These are phyloP conservation scores for Sclerotiophoma versabilis DNA, from an alignment of 2,329 filamentous ascomycete species.

Conservation along the genomic window DNA sequence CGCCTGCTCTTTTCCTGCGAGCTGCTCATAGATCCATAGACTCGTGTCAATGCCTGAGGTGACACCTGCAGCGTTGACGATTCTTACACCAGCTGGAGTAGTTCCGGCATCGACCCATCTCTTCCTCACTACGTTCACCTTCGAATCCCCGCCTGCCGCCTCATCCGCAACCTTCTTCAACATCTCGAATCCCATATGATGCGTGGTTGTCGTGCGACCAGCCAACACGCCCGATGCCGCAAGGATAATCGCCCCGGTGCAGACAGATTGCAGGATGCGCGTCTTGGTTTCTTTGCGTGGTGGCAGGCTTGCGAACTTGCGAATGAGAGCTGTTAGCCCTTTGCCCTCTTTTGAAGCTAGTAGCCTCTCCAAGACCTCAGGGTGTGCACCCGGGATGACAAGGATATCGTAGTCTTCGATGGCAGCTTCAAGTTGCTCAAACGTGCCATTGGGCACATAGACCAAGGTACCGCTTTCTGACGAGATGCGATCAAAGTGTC, in stretches of 20 bases:
- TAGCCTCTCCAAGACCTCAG: constrained; percentile 34
- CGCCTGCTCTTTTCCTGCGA: constrained; percentile 35
- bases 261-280: constrained; percentile 50
- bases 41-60: constrained; percentile 43
- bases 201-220: constrained; percentile 49
- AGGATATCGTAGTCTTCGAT: constrained; percentile 50
- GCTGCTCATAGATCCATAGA: constrained; percentile 37
- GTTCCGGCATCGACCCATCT: constrained; percentile 44
- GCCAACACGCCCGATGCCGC: constrained; percentile 48
- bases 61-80: constrained; percentile 46
- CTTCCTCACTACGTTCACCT: constrained; percentile 35
- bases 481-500: constrained; percentile 31
- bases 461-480: constrained; percentile 35
- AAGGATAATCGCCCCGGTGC: constrained; percentile 50
- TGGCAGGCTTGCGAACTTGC: constrained; percentile 29
- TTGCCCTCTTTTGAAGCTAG: constrained; percentile 28
- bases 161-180: constrained; percentile 38
- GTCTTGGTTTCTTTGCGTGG: constrained; percentile 32
- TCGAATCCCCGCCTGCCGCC: constrained; percentile 38
- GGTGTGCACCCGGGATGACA: constrained; percentile 48
- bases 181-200: constrained; percentile 43
- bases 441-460: constrained; percentile 40
- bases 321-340: constrained; percentile 27
- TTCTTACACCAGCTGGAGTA: constrained; percentile 40
- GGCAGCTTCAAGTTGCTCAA: constrained; percentile 35